Evolutionary conservation across 2,329 filamentous ascomycete species (phyloP).

Genomic region (Raffaelea ambrosiae): DNA sequence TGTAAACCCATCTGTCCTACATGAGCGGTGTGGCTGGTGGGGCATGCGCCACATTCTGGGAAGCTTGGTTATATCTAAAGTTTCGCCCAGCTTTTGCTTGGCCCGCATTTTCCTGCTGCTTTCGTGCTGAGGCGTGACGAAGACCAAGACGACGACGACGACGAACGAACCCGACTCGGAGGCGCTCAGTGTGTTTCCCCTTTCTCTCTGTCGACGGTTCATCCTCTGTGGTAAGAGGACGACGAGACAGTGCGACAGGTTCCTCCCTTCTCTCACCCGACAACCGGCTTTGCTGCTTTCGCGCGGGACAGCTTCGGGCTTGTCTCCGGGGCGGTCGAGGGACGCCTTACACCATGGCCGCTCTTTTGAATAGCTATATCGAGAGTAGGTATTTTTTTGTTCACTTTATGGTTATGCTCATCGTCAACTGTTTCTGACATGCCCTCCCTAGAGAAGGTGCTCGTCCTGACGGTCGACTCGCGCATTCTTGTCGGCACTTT

Average conservation of each 20-base stretch:
- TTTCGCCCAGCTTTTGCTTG: neutral
- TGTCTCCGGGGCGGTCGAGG: too few relatives aligned
- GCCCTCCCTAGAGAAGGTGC: slow-evolving; percentile 70
- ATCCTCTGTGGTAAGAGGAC: too few relatives aligned
- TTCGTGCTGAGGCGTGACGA: too few relatives aligned
- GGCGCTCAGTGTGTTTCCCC: too few relatives aligned
- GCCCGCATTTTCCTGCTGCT: neutral
- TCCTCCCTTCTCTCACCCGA: too few relatives aligned
- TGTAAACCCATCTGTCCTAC: too few relatives aligned
- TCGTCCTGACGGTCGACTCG: slow-evolving; percentile 87
- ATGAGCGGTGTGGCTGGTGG: neutral
- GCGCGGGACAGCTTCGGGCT: too few relatives aligned
- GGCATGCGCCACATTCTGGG: neutral
- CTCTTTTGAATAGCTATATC: slow-evolving; percentile 21
- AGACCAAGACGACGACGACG: too few relatives aligned
- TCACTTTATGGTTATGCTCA: neutral
- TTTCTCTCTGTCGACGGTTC: too few relatives aligned
- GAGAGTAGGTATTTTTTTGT: slow-evolving; percentile 24
- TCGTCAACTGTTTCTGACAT: neutral
- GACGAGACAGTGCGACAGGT: too few relatives aligned
- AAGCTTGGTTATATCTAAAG: neutral
- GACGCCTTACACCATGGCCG: slow-evolving; percentile 13
- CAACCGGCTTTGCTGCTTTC: too few relatives aligned
- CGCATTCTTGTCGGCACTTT: slow-evolving; percentile 78
- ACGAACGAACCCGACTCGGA: too few relatives aligned